Conservation (phyloP, 2,329 filamentous ascomycete genomes). For the Coniochaeta sp. region DNA sequence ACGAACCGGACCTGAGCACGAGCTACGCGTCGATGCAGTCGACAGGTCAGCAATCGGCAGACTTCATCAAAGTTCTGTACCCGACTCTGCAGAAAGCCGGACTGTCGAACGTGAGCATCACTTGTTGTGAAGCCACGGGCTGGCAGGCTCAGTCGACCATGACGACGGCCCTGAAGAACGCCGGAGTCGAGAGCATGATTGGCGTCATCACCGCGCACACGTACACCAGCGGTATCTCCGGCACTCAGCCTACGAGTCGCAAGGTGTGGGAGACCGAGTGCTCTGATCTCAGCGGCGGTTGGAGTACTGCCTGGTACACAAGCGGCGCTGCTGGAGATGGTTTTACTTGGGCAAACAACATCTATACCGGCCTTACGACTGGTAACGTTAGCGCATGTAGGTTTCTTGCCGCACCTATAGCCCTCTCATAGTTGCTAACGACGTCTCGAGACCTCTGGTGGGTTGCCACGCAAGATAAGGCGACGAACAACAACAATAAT, state of each 20-base stretch:
- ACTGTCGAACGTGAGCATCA: slow-evolving; percentile 22
- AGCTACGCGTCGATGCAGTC: slow-evolving; percentile 23
- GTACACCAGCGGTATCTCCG: slow-evolving; percentile 31
- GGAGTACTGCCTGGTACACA: slow-evolving; percentile 37
- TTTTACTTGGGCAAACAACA: slow-evolving; percentile 46
- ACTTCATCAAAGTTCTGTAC: slow-evolving; percentile 29
- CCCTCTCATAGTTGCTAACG: not conserved
- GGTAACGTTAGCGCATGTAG: slow-evolving; percentile 42
- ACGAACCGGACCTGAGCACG: slow-evolving; percentile 23
- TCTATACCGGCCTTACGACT: slow-evolving; percentile 41
- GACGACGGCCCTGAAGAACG: slow-evolving; percentile 25
- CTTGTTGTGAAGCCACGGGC: slow-evolving; percentile 23
- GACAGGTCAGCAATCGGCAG: slow-evolving; percentile 29
- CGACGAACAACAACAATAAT: slow-evolving; percentile 20
- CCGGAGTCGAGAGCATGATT: slow-evolving; percentile 22
- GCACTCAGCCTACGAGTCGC: slow-evolving; percentile 29
- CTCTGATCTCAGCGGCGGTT: slow-evolving; percentile 34
- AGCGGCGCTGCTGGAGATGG: slow-evolving; percentile 40
- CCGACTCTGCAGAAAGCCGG: slow-evolving; percentile 26
- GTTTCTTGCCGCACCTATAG: slow-evolving; percentile 20
- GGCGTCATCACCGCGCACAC: slow-evolving; percentile 29
- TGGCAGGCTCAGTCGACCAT: slow-evolving; percentile 22
- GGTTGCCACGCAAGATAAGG: slow-evolving; percentile 12
- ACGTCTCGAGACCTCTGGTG: slow-evolving; percentile 21
- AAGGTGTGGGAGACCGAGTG: slow-evolving; percentile 46